Conservation (phyloP, 306 rosid species). For the Cucumis melo region DNA sequence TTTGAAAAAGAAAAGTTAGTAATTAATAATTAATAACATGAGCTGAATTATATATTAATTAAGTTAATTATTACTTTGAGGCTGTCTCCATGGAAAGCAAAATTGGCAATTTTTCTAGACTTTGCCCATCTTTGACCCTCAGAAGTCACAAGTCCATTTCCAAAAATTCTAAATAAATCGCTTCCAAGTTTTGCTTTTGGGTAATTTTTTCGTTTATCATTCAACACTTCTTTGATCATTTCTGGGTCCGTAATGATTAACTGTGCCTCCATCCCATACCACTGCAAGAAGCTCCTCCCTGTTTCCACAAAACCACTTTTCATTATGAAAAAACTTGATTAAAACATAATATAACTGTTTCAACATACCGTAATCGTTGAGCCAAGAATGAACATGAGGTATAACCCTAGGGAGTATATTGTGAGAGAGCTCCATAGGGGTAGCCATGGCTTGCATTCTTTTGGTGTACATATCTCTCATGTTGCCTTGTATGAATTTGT, state of each 20-base stretch:
- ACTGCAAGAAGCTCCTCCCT: constrained; percentile 22
- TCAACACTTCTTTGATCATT: constrained; percentile 16
- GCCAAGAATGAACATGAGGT: neutral
- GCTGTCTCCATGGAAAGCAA: constrained; percentile 27
- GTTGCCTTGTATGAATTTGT: constrained; percentile 13
- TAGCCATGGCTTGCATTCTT: constrained; percentile 3
- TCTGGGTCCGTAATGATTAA: constrained; percentile 15
- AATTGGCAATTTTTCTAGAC: constrained; percentile 17
- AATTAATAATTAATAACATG: too few species aligned
- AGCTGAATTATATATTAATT: too few species aligned
- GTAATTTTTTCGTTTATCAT: neutral
- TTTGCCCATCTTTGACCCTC: constrained; percentile 18
- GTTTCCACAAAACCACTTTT: neutral
- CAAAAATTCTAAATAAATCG: constrained; percentile 5
- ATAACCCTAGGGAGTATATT: neutral
- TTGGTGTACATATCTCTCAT: constrained; percentile 10
- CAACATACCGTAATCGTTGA: neutral
- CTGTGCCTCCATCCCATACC: constrained; percentile 14
- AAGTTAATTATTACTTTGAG: constrained; percentile 11
- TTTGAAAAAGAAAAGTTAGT: too few species aligned
- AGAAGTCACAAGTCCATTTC: constrained; percentile 14
- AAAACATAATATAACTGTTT: too few species aligned
- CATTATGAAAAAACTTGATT: too few species aligned
- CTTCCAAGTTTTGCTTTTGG: neutral
- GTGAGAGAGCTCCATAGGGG: constrained; percentile 9